These are phyloP conservation scores for Suillus ampliporus DNA, from an alignment of 768 basidiomycete genomes.

Conservation along the genomic window DNA sequence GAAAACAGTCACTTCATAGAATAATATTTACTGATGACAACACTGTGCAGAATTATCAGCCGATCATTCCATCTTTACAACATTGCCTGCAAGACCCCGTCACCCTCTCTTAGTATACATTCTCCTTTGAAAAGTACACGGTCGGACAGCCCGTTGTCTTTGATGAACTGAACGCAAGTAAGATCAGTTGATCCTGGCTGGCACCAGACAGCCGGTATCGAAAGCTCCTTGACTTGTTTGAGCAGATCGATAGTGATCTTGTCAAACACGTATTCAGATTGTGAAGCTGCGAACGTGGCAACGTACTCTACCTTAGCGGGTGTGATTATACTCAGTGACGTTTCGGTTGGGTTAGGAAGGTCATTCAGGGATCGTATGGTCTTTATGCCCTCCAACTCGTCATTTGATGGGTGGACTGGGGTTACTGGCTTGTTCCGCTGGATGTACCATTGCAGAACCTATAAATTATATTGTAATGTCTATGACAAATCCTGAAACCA, in stretches of 20 bases:
- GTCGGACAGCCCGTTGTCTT: conserved; percentile 64
- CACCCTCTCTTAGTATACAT: conserved; percentile 82
- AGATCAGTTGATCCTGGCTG: conserved; percentile 87
- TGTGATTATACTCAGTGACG: conserved; percentile 81
- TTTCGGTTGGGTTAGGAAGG: conserved; percentile 64
- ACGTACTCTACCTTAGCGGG: conserved; percentile 60
- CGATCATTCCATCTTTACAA: conserved; percentile 18
- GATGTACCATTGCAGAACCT: conserved; percentile 85
- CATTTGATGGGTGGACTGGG: conserved; percentile 79
- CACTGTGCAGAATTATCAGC: too few species aligned
- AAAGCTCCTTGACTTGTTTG: conserved; percentile 68
- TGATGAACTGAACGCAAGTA: conserved; percentile 66
- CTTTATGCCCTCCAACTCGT: conserved; percentile 67
- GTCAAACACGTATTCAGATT: background rate
- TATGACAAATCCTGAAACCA: background rate
- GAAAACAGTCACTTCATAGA: background rate
- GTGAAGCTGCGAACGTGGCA: background rate
- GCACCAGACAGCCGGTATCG: conserved; percentile 83
- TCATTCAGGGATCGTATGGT: conserved; percentile 61
- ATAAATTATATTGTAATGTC: conserved; percentile 3
- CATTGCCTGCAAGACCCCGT: conserved; percentile 46
- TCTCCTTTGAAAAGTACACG: conserved; percentile 83
- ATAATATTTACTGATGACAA: background rate
- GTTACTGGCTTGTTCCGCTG: conserved; percentile 60
- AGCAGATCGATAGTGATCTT: conserved; percentile 76